phyloP scores from a whole-genome alignment of 306 rosid species.

The Betula pendula region DNA sequence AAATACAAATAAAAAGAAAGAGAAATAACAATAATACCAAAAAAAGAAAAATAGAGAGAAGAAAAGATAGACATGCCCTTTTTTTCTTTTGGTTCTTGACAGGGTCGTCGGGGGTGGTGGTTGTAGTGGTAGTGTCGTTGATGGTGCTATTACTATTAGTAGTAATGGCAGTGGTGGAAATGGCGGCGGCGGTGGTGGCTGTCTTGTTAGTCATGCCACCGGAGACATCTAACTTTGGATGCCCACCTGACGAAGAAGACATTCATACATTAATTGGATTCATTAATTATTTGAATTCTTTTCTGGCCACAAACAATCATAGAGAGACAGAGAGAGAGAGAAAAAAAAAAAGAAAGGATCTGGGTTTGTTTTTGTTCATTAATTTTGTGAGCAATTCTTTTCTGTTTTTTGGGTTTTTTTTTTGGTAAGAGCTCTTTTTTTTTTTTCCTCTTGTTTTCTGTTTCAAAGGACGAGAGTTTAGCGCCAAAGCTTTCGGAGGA shows the following conservation, averaged over 20 bases:
- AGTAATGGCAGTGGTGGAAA: constrained; percentile 2
- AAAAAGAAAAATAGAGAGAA: not conserved
- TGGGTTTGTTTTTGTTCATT: not conserved
- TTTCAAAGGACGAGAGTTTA: constrained; percentile 62
- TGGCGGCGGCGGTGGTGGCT: constrained; percentile 20
- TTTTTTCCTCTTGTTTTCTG: constrained; percentile 26
- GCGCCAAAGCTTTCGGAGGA: constrained; percentile 74
- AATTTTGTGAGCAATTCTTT: not conserved
- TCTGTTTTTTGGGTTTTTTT: not conserved
- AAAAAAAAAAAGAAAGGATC: not conserved
- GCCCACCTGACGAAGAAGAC: constrained; percentile 38
- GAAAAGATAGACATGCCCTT: constrained; percentile 33
- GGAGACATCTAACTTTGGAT: constrained; percentile 32
- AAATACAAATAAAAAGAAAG: not conserved
- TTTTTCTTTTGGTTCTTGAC: constrained; percentile 67
- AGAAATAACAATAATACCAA: not conserved
- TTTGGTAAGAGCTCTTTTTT: constrained; percentile 8
- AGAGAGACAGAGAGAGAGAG: not conserved
- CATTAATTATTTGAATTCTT: not conserved
- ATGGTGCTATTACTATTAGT: not conserved
- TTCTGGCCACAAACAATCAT: not conserved
- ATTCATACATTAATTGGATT: constrained; percentile 40
- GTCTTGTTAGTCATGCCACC: constrained; percentile 43
- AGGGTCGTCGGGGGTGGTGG: constrained; percentile 27
- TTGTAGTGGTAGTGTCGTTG: not conserved